These are phyloP conservation scores for Fusarium chaquense DNA, from an alignment of 2,329 filamentous ascomycete genomes.

Conservation along the genomic window DNA sequence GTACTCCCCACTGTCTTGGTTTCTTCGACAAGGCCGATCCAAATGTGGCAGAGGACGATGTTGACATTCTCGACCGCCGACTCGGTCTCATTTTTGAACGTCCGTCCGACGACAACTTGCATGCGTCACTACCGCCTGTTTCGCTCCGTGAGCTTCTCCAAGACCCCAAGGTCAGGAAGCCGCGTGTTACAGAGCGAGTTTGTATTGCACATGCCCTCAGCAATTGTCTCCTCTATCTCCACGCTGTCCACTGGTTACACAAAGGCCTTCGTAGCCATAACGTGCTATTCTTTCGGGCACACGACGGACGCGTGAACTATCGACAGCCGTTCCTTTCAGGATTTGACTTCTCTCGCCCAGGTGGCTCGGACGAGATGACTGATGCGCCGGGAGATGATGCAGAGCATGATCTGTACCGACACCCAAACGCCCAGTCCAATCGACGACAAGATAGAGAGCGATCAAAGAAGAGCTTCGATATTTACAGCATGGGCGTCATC, in stretches of 20 bases:
- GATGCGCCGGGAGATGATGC: conserved; percentile 60
- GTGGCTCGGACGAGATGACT: conserved; percentile 62
- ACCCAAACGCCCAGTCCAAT: conserved; percentile 58
- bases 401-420: conserved; percentile 63
- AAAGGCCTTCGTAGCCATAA: conserved; percentile 68
- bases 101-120: conserved; percentile 54
- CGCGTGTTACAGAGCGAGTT: conserved; percentile 64
- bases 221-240: conserved; percentile 66
- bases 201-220: conserved; percentile 63
- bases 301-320: conserved; percentile 52
- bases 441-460: conserved; percentile 49
- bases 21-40: conserved; percentile 62
- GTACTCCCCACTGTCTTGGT: conserved; percentile 63
- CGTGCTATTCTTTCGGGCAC: conserved; percentile 62
- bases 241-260: conserved; percentile 69
- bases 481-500: conserved; percentile 65
- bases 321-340: conserved; percentile 61
- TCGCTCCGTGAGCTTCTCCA: conserved; percentile 63
- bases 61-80: conserved; percentile 57
- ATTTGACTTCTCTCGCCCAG: conserved; percentile 67
- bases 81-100: conserved; percentile 68
- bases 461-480: conserved; percentile 64
- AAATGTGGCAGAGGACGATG: conserved; percentile 52
- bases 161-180: conserved; percentile 53
- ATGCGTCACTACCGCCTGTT: conserved; percentile 55